Conservation (phyloP, 2,329 filamentous ascomycete genomes). For the Fusarium burgessii region DNA sequence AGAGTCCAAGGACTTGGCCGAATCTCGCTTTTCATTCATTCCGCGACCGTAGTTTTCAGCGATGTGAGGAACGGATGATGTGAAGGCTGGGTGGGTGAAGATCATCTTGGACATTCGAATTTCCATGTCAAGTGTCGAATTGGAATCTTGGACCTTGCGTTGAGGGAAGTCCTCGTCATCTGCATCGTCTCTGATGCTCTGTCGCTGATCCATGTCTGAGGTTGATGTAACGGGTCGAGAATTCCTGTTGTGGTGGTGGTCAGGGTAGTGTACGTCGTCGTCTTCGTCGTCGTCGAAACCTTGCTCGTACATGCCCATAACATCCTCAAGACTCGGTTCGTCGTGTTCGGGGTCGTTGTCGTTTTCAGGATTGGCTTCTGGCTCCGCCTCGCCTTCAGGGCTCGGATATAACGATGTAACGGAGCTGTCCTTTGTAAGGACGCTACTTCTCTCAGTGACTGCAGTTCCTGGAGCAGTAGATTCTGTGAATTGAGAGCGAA, state of each 20-base stretch:
- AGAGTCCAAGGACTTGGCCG: slow-evolving; percentile 61
- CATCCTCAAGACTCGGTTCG: slow-evolving; percentile 72
- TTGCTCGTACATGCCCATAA: slow-evolving; percentile 77
- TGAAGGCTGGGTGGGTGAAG: slow-evolving; percentile 55
- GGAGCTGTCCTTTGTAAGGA: slow-evolving; percentile 83
- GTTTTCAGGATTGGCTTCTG: slow-evolving; percentile 52
- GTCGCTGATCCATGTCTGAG: slow-evolving; percentile 49
- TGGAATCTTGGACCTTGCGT: slow-evolving; percentile 33
- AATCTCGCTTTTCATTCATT: slow-evolving; percentile 60
- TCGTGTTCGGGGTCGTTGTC: slow-evolving; percentile 58
- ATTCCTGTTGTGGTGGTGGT: slow-evolving; percentile 22
- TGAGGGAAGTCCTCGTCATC: slow-evolving; percentile 39
- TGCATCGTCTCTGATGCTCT: slow-evolving; percentile 15
- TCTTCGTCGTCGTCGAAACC: slow-evolving; percentile 65
- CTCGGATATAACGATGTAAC: slow-evolving; percentile 67
- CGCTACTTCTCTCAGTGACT: slow-evolving; percentile 86
- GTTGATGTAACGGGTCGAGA: slow-evolving; percentile 52
- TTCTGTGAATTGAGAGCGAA: slow-evolving; percentile 66
- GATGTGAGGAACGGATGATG: slow-evolving; percentile 55
- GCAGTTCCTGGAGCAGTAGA: slow-evolving; percentile 69
- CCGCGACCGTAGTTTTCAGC: slow-evolving; percentile 47
- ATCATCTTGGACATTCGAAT: slow-evolving; percentile 57
- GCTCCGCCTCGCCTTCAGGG: slow-evolving; percentile 40
- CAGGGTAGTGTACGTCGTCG: slow-evolving; percentile 52
- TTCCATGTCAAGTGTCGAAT: slow-evolving; percentile 53